Evolutionary conservation across 1,284 basidiomycete species (phyloP), one percentile per base, ranked within the genome.

Genomic region (Erythrobasidium hasegawianum): DNA sequence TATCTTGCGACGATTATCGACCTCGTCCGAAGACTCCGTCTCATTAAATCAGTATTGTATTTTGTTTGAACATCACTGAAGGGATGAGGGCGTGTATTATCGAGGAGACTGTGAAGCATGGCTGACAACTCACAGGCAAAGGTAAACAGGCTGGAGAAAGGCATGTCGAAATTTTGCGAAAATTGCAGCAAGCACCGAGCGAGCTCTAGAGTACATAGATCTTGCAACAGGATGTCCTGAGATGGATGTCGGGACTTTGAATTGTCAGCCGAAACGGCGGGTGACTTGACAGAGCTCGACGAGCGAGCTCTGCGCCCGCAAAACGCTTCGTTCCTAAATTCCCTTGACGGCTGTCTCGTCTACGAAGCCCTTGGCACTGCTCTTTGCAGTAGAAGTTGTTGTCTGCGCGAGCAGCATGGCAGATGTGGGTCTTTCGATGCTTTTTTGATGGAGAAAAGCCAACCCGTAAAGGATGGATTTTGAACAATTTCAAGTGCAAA

Each of bases 11-110:
- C 11, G 43, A 47, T 47, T 47, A 47, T 47, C 43, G 43, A 47
- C 43, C 5, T 47, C 22, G 43, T 24, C 22, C 43, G 43, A 47
- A 14, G 43, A 18, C 43, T 64, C 61, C 54, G 61, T 54, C 62
- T 65, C 62, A 65, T 65, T 65, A 65, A 65, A 65, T 65, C 62
- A 65, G 62, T 65, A 47, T 65, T 65, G 41, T 65, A 52, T 65
- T 57, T 55, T 57, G 20, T 57, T 41, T 65, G 55, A 57, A 58
- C 56, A 57, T 57, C 56, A 27, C 24, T 27, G 62, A 29, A 11
- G 14, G 14, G 40, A 11, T 24, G 45, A 33, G 20, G 16, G 11
- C 22, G 27, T 3, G 39, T 11, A 49, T 8, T n/a, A n/a, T n/a
- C n/a, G n/a, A n/a, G n/a, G n/a, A n/a, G n/a, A n/a, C n/a, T n/a